phyloP scores from a whole-genome alignment of 768 basidiomycete genomes.

The Collybiopsis luxurians region DNA sequence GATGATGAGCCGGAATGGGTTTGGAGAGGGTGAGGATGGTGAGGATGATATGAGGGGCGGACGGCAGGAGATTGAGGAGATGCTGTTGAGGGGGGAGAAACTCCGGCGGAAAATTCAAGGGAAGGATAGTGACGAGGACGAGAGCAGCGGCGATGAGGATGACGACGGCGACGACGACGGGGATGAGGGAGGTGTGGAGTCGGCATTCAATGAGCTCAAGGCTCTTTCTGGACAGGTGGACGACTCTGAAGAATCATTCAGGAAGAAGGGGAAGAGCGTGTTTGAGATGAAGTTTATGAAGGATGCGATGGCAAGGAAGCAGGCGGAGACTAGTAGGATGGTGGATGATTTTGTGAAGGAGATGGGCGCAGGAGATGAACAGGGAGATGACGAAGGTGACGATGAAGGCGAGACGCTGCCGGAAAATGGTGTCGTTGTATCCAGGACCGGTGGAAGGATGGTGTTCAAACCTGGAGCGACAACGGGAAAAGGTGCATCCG shows the following conservation, averaged over 20 bases:
- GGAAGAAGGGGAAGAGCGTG: slow-evolving; percentile 62
- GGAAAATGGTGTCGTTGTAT: slow-evolving; percentile 37
- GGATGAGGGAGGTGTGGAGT: slow-evolving; percentile 43
- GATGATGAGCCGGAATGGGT: slow-evolving; percentile 54
- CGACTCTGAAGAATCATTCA: slow-evolving; percentile 28
- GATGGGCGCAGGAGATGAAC: slow-evolving; percentile 44
- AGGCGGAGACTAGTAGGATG: slow-evolving; percentile 52
- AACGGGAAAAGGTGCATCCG: slow-evolving; percentile 28
- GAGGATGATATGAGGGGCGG: slow-evolving; percentile 30
- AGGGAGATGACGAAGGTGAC: slow-evolving; percentile 27
- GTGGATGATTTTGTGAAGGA: slow-evolving; percentile 75
- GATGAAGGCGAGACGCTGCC: slow-evolving; percentile 22
- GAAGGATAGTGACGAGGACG: slow-evolving; percentile 52
- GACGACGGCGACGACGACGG: slow-evolving; percentile 47
- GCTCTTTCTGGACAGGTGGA: slow-evolving; percentile 37
- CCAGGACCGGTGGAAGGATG: slow-evolving; percentile 67
- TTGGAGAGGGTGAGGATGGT: slow-evolving; percentile 63
- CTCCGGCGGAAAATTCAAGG: slow-evolving; percentile 76
- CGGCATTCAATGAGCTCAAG: slow-evolving; percentile 78
- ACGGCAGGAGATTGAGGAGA: slow-evolving; percentile 73
- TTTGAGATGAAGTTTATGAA: slow-evolving; percentile 99
- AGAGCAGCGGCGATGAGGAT: slow-evolving; percentile 39
- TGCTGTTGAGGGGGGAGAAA: slow-evolving; percentile 81
- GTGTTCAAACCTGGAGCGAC: slow-evolving; percentile 60
- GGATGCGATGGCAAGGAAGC: slow-evolving; percentile 75